A percentile compares a stretch with the other conserved stretches of the same genome.
Conservation (phyloP, 1,284 basidiomycete genomes). For the Apiotrichum domesticum region DNA sequence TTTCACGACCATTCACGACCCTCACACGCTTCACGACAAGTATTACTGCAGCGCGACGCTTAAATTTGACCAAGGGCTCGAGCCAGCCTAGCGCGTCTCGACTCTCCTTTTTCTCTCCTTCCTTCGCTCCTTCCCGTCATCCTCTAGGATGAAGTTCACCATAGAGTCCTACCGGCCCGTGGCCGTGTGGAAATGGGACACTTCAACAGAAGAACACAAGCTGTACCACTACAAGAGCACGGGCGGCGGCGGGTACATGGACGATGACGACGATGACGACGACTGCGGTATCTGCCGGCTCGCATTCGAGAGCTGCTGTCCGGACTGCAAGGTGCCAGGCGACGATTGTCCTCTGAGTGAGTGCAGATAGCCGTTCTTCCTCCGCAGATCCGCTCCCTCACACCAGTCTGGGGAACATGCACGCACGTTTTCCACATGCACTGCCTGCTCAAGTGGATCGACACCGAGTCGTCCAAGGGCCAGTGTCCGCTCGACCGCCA, state of each 20-base stretch:
- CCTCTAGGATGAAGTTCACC: conserved; percentile 38
- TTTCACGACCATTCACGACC: no score
- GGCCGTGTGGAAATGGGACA: conserved; percentile 47
- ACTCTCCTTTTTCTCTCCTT: neutral
- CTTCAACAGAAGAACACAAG: conserved; percentile 37
- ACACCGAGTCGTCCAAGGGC: conserved; percentile 74
- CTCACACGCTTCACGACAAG: neutral
- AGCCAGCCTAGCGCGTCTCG: no score
- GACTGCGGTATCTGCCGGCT: conserved; percentile 92
- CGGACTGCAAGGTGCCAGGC: conserved; percentile 88
- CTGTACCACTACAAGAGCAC: conserved; percentile 20
- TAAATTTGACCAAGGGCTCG: neutral
- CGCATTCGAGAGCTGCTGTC: conserved; percentile 86
- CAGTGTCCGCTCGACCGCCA: conserved; percentile 92
- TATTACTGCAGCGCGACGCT: neutral
- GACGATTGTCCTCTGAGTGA: conserved; percentile 91
- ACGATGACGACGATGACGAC: conserved; percentile 66
- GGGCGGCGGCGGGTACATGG: neutral
- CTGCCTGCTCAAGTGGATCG: conserved; percentile 89
- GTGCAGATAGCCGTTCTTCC: conserved; percentile 32
- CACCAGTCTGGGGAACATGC: conserved; percentile 82
- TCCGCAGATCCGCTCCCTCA: no score
- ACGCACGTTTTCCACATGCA: conserved; percentile 94
- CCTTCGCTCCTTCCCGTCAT: neutral
- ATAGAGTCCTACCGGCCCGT: conserved; percentile 41